Evolutionary conservation across 2,329 filamentous ascomycete species (phyloP), one percentile per base, ranked within the genome.

Genomic region (Chaetothyriales sp.): DNA sequence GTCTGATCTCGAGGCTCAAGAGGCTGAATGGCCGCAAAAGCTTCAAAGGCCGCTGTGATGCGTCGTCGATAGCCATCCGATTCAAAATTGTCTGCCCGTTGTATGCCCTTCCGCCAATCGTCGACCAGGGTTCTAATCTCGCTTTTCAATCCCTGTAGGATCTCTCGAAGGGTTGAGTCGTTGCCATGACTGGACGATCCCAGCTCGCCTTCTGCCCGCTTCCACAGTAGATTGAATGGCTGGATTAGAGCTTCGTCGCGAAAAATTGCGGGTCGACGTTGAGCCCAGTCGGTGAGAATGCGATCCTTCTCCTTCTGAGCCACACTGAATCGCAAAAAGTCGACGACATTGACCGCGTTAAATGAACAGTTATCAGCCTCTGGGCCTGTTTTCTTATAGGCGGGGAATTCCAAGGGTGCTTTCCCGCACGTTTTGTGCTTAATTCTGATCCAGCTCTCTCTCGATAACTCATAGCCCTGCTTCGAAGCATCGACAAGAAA

Each of bases 401-500:
- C 44, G 2, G 49, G 49, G 2, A 10, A 6, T 10, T n/a, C 13
- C 22, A 51, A 44, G 4, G 18, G 15, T 18, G 6, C 7, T 18
- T 1, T 18, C 6, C 57, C 57, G 13, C 28, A 53, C 3, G 52
- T 33, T 2, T 48, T 33, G 2, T 19, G 20, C 9, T 53, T 47
- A 4, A 59, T 10, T 4, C 15, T 2, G 29, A 50, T 18, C 70
- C 71, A 74, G 5, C 63, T 63, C n/a, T 63, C 56, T 29, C 67
- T 64, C 1, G 65, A 64, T 10, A 74, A 63, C 33, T 65, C 63
- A n/a, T 70, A 64, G 1, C 72, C 72, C 2, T 65, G 64, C 54
- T 75, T 75, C 10, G 64, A 65, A 25, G 66, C 65, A 52, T 75
- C 73, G 0, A 74, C 71, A 5, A 75, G 63, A 54, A 71, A 66